phyloP scores from a whole-genome alignment of 176 grass and related monocot species.

The Cenchrus fungigraminus region DNA sequence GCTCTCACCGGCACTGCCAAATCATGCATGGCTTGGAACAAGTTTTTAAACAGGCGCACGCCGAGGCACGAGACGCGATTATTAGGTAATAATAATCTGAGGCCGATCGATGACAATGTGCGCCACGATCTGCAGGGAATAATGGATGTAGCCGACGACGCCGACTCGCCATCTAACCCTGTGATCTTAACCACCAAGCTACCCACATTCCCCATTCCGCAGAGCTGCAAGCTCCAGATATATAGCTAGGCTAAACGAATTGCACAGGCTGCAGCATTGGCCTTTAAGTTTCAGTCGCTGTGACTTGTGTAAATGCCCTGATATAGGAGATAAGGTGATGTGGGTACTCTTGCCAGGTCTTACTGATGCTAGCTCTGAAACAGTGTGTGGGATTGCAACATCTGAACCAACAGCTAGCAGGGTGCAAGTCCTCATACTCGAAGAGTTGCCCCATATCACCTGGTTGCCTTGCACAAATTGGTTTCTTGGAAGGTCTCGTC shows the following conservation, averaged over 20 bases:
- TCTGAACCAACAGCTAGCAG: not conserved
- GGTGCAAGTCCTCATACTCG: not conserved
- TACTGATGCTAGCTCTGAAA: not conserved
- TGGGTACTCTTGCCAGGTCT: not conserved
- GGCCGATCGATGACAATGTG: not conserved
- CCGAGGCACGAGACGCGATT: not conserved
- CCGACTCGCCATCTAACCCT: constrained; percentile 26
- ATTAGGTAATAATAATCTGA: not conserved
- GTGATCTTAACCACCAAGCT: constrained; percentile 29
- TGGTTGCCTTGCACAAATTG: not conserved
- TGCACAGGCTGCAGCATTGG: not conserved
- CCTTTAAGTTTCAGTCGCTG: not conserved
- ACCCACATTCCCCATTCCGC: not conserved
- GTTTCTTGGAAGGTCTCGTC: not conserved
- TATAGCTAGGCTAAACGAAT: not conserved
- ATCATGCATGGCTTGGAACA: not conserved
- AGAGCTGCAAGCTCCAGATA: not conserved
- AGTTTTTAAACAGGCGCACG: constrained; percentile 6
- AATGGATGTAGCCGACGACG: not conserved
- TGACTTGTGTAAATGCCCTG: not conserved
- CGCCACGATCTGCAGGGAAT: not conserved
- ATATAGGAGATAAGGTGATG: not conserved
- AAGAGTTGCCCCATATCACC: not conserved
- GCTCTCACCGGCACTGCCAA: not conserved
- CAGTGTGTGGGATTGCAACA: not conserved